Percentiles rank a stretch among this genome's conserved stretches.
Conservation (phyloP, 2,329 filamentous ascomycete genomes). For the Epichloe sibirici region DNA sequence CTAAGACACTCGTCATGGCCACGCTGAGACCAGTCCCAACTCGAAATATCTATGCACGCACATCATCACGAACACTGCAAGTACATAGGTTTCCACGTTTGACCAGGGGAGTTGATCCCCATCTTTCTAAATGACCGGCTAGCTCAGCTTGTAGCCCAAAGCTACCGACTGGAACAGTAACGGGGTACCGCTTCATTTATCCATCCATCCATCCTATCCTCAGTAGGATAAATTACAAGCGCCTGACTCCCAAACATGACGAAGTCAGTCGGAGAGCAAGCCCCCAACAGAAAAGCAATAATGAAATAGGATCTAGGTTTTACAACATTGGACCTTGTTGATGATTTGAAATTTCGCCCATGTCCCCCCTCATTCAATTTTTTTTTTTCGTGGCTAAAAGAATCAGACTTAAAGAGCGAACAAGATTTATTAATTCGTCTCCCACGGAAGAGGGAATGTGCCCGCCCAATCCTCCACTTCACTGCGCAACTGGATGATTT, state of each 20-base stretch:
- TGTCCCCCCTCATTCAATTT: not conserved
- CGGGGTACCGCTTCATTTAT: not conserved
- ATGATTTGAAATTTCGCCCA: too few species aligned
- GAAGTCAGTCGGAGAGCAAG: too few species aligned
- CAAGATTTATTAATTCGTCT: conserved; percentile 20
- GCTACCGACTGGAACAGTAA: too few species aligned
- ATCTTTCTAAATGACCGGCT: not conserved
- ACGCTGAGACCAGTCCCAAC: too few species aligned
- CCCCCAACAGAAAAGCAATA: not conserved
- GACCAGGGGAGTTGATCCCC: conserved; percentile 7
- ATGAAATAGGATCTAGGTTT: too few species aligned
- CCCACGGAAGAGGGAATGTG: conserved; percentile 62
- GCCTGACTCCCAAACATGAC: not conserved
- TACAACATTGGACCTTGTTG: too few species aligned
- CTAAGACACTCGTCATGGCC: too few species aligned
- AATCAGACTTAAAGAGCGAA: too few species aligned
- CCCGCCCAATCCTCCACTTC: conserved; percentile 72
- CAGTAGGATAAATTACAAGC: conserved; percentile 9
- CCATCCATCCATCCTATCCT: not conserved
- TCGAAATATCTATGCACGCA: too few species aligned
- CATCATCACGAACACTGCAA: not conserved
- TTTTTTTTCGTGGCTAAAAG: not conserved
- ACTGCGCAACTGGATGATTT: conserved; percentile 60
- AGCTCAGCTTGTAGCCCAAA: too few species aligned
- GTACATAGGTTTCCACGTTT: not conserved